These are phyloP conservation scores for Metschnikowia vanudenii DNA, from an alignment of 805 yeast species.

Conservation along the genomic window DNA sequence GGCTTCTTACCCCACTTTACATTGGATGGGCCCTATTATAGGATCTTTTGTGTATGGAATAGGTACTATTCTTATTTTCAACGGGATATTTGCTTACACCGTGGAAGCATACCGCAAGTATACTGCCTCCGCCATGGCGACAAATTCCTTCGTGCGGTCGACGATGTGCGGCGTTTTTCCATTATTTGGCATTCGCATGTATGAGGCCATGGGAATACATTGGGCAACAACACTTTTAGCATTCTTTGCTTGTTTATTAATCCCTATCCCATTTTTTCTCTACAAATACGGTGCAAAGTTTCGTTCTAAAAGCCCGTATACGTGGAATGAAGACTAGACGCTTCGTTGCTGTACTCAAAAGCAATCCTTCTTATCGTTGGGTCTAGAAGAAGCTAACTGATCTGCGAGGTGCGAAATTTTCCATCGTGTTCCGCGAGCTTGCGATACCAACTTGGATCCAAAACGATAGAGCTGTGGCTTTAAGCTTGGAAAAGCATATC, in stretches of 20 bases:
- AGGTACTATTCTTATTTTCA: conserved; percentile 18
- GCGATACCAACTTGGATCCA: background rate
- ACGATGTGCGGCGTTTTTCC: conserved; percentile 16
- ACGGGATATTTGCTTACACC: conserved; percentile 17
- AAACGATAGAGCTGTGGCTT: background rate
- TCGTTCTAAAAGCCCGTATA: conserved; percentile 27
- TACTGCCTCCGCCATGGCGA: conserved; percentile 20
- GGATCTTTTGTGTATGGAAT: conserved; percentile 16
- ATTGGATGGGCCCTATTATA: conserved; percentile 17
- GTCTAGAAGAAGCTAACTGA: background rate
- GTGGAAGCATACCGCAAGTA: conserved; percentile 18
- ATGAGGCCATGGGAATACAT: conserved; percentile 15
- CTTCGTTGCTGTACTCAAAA: background rate
- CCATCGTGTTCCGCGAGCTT: conserved; percentile 9
- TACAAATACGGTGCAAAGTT: conserved; percentile 17
- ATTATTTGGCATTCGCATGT: conserved; percentile 17
- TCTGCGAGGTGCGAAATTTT: conserved; percentile 1
- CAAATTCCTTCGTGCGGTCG: conserved; percentile 17
- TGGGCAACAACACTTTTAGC: conserved; percentile 19
- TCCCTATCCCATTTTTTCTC: conserved; percentile 17
- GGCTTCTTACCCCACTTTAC: conserved; percentile 14
- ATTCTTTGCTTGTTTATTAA: conserved; percentile 9
- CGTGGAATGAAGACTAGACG: conserved; percentile 22
- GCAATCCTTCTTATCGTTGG: background rate
- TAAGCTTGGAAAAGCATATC: background rate